Percentiles rank a stretch among this genome's conserved stretches.
Conservation (phyloP, 2,329 filamentous ascomycete genomes). For the Chaetomium globosum region DNA sequence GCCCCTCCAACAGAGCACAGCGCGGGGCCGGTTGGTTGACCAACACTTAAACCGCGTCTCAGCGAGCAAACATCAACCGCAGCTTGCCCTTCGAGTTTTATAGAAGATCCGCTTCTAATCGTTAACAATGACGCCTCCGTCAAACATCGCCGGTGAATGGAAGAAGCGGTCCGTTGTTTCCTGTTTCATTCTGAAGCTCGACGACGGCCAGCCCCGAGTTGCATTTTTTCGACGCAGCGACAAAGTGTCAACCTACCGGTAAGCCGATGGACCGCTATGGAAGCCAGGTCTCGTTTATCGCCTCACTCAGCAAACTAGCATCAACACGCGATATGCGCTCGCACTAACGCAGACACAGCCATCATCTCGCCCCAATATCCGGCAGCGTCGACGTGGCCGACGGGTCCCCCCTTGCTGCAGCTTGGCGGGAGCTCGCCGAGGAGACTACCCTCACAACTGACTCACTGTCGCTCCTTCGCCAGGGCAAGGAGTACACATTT, state of each 20-base stretch:
- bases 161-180: conserved; percentile 50
- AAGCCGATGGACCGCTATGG: conserved; percentile 32
- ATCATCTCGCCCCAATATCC: conserved; percentile 63
- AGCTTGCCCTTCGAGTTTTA: background rate
- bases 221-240: conserved; percentile 65
- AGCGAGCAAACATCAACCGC: background rate
- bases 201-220: conserved; percentile 49
- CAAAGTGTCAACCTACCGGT: conserved; percentile 64
- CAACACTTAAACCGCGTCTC: background rate
- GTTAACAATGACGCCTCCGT: background rate
- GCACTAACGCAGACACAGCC: conserved; percentile 40
- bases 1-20: background rate
- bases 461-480: conserved; percentile 55
- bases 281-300: background rate
- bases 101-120: background rate
- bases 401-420: conserved; percentile 55
- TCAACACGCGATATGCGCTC: background rate
- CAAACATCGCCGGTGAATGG: conserved; percentile 2
- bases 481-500: conserved; percentile 63
- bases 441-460: conserved; percentile 59
- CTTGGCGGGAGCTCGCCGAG: conserved; percentile 64
- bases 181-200: conserved; percentile 55
- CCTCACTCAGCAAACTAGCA: background rate
- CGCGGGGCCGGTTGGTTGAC: no score
- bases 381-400: conserved; percentile 62